Evolutionary conservation across 192 early-diverging fungal species (phyloP).

Genomic region (Dissophora globulifera): DNA sequence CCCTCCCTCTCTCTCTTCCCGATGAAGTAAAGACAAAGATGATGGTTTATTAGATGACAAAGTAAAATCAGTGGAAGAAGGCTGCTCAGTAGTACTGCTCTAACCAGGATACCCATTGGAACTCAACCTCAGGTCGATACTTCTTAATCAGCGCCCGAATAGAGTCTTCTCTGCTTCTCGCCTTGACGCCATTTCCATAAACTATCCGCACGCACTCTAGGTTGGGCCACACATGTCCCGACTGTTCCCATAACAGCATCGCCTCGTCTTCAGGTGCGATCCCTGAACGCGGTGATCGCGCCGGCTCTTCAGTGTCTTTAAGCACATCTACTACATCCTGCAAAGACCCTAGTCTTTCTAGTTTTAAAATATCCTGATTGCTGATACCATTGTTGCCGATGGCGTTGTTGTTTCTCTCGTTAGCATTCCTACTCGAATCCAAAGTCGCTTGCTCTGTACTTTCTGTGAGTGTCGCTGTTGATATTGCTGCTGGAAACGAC

Average conservation of each 20-base stretch:
- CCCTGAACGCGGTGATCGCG: not conserved
- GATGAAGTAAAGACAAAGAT: too few relatives aligned
- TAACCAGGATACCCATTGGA: slow-evolving; percentile 17
- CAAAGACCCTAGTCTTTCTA: slow-evolving; percentile 5
- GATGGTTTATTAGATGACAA: too few relatives aligned
- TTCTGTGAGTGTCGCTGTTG: too few relatives aligned
- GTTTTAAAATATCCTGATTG: too few relatives aligned
- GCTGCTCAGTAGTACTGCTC: slow-evolving; percentile 1
- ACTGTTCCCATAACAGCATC: not conserved
- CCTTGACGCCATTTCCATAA: not conserved
- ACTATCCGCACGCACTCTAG: slow-evolving; percentile 20
- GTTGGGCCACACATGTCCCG: slow-evolving; percentile 21
- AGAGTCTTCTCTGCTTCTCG: not conserved
- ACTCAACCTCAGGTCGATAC: slow-evolving; percentile 26
- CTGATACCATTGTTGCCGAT: too few relatives aligned
- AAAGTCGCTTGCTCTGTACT: too few relatives aligned
- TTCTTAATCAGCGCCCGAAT: slow-evolving; percentile 4
- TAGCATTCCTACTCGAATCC: too few relatives aligned
- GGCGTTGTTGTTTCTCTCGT: too few relatives aligned
- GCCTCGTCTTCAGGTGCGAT: not conserved
- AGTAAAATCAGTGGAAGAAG: too few relatives aligned
- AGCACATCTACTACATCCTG: slow-evolving; percentile 21
- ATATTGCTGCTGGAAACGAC: too few relatives aligned
- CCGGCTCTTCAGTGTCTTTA: not conserved
- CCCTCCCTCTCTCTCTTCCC: too few relatives aligned